Base-by-base conservation (phyloP, 495 filamentous ascomycete genomes). In the Aspergillus cavernicola region DNA sequence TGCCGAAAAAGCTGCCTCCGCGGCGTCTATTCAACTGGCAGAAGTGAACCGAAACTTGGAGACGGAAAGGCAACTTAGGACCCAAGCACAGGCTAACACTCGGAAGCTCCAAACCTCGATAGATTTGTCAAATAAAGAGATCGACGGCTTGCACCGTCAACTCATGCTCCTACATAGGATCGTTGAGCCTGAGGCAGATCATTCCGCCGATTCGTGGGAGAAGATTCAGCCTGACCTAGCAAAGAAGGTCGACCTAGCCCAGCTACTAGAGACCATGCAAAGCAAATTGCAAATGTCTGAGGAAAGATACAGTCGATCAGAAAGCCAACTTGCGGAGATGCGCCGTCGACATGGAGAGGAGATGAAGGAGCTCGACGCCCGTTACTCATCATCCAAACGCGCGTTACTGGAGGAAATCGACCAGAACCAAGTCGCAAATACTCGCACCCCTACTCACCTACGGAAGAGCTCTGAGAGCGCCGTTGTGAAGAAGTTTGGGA, bases 1-100 rank as follows among this genome's bases (percentile, higher is more conserved):
- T 65, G 93, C 93, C 13, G 93, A 98, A 69, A 93, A 95, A 59
- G 81, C 82, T 11, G 87, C 90, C n/a, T 96, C 92, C 1, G 85
- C 80, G 20, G 79, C 85, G 23, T 88, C 84, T 11, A 80, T 87
- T 28, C 92, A 98, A 63, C 73, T 98, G 4, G 89, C 90, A 0
- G 93, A 98, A 66, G 83, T 82, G 6, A 96, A 95, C 59, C 80
- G 93, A 22, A 92, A 82, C 47, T 80, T 98, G 12, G 93, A 97
- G 59, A 91, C 89, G 16, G 93, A 98, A 66, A 78, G 85, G 47
- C 93, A 97, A 65, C 75, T 96, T 33, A 85, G 89, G 19, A 79
- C 74, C 9, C 93, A 97, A 66, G 88, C 92, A 8, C 91, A 97
- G 62, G 77, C 85, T 4, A 96, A 92, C 43, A 87, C 86, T 4